A percentile compares a stretch with the other conserved stretches of the same genome.
Evolutionary conservation across 148 eudicot species (phyloP).

Genomic region (Amaranthus cruentus): DNA sequence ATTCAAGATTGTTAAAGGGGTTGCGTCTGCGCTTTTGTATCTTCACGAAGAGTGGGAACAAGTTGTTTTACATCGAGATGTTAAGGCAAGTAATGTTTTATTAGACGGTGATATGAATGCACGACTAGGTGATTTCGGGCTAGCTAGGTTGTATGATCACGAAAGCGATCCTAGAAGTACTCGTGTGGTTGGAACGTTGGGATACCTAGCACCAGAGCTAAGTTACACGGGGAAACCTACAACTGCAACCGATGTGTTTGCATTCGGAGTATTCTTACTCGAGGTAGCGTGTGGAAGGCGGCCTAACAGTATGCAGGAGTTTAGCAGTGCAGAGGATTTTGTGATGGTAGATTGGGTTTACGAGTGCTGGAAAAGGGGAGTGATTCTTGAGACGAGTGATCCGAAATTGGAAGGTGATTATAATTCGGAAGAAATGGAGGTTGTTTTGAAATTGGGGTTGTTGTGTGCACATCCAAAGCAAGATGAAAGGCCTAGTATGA

Average conservation of each 20-base stretch:
- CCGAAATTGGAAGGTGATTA: slow-evolving; percentile 23
- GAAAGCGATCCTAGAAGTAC: slow-evolving; percentile 30
- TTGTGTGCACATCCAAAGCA: slow-evolving; percentile 31
- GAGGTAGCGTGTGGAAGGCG: slow-evolving; percentile 40
- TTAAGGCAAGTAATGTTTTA: slow-evolving; percentile 35
- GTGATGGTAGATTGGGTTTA: slow-evolving; percentile 32
- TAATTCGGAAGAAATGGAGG: slow-evolving; percentile 25
- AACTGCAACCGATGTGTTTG: slow-evolving; percentile 34
- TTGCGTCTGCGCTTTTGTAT: slow-evolving; percentile 37
- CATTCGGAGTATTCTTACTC: slow-evolving; percentile 33
- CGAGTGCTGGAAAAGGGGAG: slow-evolving; percentile 30
- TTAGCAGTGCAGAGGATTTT: slow-evolving; percentile 13
- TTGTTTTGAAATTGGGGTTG: slow-evolving; percentile 35
- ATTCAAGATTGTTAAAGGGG: slow-evolving; percentile 31
- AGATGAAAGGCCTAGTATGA: slow-evolving; percentile 38
- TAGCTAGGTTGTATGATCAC: slow-evolving; percentile 38
- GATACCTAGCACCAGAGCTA: slow-evolving; percentile 45
- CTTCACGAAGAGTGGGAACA: slow-evolving; percentile 46
- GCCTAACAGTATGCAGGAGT: slow-evolving; percentile 20
- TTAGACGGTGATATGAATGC: slow-evolving; percentile 36
- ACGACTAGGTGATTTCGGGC: slow-evolving; percentile 40
- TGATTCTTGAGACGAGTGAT: slow-evolving; percentile 27
- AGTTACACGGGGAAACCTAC: slow-evolving; percentile 33
- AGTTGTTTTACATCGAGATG: slow-evolving; percentile 37
- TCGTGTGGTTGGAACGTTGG: slow-evolving; percentile 37